Evolutionary conservation across 2,329 filamentous ascomycete species (phyloP), one percentile per base, ranked within the genome.

Genomic region (Geosmithia flava): DNA sequence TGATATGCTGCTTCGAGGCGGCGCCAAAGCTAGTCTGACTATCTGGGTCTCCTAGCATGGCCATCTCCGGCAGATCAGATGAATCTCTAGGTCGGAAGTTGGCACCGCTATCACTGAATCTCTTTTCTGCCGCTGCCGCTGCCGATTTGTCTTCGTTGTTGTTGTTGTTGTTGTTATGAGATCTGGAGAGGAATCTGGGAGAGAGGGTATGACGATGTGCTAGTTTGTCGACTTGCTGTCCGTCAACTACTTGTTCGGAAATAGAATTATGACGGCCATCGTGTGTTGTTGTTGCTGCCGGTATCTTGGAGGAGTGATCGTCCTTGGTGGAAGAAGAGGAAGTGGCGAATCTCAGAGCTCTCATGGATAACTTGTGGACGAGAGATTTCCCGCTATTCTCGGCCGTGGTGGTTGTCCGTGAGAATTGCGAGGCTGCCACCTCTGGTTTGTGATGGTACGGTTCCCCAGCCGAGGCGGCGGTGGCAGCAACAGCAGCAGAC

Each of bases 381-480:
- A 42, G 41, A 3, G 41, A 20, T 16, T 42, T 42, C 23, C 8
- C 5, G 33, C 20, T 33, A 29, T 20, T n/a, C 20, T 42, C 5
- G 17, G 39, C 3, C 41, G 17, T 17, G 43, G 74, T 76, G 0
- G 76, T 71, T 0, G 77, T 80, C 42, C 68, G 62, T 10, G 69
- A 62, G 55, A 80, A 81, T 49, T 79, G 75, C 13, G 68, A 57
- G 1, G 76, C 76, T 0, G 77, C 77, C 37, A 74, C 67, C 47
- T 68, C 66, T 15, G 78, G 78, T 2, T 78, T 60, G 53, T 80
- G 72, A 37, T 65, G 72, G 52, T 77, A 72, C n/a, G n/a, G n/a
- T n/a, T n/a, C n/a, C n/a, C n/a, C n/a, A n/a, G n/a, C n/a, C n/a
- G n/a, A n/a, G n/a, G n/a, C n/a, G n/a, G n/a, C n/a, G n/a, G n/a